Evolutionary conservation across 2,329 filamentous ascomycete species (phyloP).

Genomic region (Aspergillus floridensis): DNA sequence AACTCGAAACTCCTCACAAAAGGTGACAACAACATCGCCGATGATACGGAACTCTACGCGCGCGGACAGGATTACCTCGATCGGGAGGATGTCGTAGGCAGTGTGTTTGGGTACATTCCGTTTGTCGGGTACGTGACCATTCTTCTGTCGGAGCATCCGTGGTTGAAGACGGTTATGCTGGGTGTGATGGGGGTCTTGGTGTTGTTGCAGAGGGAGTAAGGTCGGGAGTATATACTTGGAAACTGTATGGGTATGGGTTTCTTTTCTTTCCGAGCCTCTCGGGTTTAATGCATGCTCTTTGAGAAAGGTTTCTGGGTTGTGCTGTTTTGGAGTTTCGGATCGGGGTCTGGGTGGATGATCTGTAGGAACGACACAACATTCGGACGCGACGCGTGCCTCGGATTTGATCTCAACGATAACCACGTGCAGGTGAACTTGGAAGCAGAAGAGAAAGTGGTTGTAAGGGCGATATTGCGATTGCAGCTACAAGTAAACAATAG

Average conservation of each 20-base stretch:
- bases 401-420: too few relatives aligned
- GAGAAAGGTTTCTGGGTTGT: too few relatives aligned
- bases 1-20: conserved; percentile 75
- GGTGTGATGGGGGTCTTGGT: conserved; percentile 94
- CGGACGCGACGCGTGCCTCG: too few relatives aligned
- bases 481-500: too few relatives aligned
- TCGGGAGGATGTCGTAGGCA: conserved; percentile 84
- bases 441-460: too few relatives aligned
- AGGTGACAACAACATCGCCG: conserved; percentile 91
- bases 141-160: conserved; percentile 89
- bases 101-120: conserved; percentile 85
- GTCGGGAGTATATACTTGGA: background rate
- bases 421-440: too few relatives aligned
- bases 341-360: too few relatives aligned
- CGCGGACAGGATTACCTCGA: conserved; percentile 81
- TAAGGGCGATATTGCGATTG: too few relatives aligned
- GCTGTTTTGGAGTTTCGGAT: too few relatives aligned
- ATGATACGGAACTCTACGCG: conserved; percentile 91
- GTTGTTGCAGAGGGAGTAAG: conserved; percentile 81
- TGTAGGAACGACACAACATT: too few relatives aligned
- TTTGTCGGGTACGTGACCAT: conserved; percentile 98
- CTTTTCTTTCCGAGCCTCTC: background rate
- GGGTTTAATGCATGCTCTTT: background rate
- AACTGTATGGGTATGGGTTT: background rate
- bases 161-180: conserved; percentile 93